phyloP scores from a whole-genome alignment of 768 basidiomycete genomes.

The Leccinellum albellum region DNA sequence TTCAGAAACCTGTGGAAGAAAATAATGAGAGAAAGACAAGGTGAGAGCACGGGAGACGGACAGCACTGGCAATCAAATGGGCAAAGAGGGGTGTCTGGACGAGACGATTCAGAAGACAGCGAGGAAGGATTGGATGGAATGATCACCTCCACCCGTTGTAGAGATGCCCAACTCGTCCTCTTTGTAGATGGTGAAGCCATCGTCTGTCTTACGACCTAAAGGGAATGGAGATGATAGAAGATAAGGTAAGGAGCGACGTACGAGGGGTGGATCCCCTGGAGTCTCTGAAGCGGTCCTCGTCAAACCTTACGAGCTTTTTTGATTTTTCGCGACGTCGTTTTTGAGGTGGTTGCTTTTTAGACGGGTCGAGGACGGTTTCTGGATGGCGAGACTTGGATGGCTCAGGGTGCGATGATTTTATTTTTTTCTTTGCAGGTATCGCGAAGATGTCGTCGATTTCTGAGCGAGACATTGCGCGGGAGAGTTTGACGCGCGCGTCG shows the following conservation, averaged over 20 bases:
- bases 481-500: conserved; percentile 14
- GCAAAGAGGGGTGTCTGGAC: conserved; percentile 73
- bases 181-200: conserved; percentile 77
- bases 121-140: neutral
- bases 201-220: conserved; percentile 71
- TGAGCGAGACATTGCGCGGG: conserved; percentile 44
- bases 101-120: conserved; percentile 21
- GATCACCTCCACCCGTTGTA: conserved; percentile 68
- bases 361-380: conserved; percentile 68
- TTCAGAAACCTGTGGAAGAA: conserved; percentile 27
- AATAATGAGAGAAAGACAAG: neutral
- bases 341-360: conserved; percentile 33
- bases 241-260: conserved; percentile 36
- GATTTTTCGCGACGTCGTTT: conserved; percentile 30
- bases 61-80: conserved; percentile 91
- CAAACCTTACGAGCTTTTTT: conserved; percentile 24
- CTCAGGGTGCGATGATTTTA: neutral
- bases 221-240: conserved; percentile 10
- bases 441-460: conserved; percentile 89
- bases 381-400: conserved; percentile 26
- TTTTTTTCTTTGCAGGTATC: conserved; percentile 45
- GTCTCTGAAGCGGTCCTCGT: conserved; percentile 59
- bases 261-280: conserved; percentile 71
- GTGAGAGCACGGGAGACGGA: conserved; percentile 36
- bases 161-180: conserved; percentile 77